Evolutionary conservation across 2,329 filamentous ascomycete genomes (phyloP).

Genomic region (Thielaviopsis cerberus): DNA sequence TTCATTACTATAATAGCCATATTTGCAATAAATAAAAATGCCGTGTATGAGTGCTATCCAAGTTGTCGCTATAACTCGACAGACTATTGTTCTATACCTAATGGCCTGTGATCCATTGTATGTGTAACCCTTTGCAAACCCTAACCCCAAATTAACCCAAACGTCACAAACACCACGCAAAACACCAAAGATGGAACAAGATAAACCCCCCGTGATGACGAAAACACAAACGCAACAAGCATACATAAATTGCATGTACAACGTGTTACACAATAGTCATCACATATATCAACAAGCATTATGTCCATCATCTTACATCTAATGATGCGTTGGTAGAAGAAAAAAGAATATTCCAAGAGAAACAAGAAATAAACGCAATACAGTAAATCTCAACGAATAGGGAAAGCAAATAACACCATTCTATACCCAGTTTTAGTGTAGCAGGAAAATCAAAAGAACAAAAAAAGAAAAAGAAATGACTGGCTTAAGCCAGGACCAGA

Average conservation of each 20-base stretch:
- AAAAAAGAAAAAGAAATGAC: background rate
- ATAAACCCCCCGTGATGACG: background rate
- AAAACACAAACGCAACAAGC: background rate
- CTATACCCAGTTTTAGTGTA: background rate
- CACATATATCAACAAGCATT: background rate
- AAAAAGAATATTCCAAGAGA: constrained; percentile 1
- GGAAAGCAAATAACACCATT: constrained; percentile 6
- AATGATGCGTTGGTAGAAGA: constrained; percentile 1
- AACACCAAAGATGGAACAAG: background rate
- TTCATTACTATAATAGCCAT: background rate
- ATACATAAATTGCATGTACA: background rate
- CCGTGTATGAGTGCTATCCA: no score
- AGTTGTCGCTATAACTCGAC: no score
- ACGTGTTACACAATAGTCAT: background rate
- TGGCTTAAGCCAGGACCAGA: constrained; percentile 49
- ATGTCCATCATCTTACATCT: background rate
- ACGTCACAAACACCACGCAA: background rate
- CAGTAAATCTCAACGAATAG: constrained; percentile 8
- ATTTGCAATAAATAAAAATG: background rate
- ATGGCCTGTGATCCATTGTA: background rate
- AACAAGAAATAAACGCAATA: constrained; percentile 10
- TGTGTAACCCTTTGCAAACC: background rate
- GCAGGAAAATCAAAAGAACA: constrained; percentile 7
- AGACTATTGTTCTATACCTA: background rate
- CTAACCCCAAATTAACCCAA: background rate